Evolutionary conservation across 2,329 filamentous ascomycete species (phyloP).

Genomic region (Nannizziopsis barbatae): DNA sequence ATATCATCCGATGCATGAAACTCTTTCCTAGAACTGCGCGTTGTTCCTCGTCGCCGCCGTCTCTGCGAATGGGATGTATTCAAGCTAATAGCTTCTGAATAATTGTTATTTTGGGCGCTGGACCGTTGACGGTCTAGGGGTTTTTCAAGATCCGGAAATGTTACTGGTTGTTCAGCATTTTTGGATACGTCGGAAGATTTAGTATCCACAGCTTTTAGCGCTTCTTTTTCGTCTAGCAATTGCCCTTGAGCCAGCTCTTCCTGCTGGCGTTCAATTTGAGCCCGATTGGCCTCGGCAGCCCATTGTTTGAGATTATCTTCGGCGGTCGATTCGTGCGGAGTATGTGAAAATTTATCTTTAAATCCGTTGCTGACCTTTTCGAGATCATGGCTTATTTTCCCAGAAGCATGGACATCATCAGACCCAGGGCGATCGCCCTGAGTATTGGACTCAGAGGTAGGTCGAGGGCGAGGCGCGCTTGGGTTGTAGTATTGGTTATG

Average conservation of each 20-base stretch:
- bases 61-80: conserved; percentile 27
- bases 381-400: conserved; percentile 16
- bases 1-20: conserved; percentile 58
- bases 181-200: conserved; percentile 18
- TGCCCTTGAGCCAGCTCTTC: conserved; percentile 23
- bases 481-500: conserved; percentile 40
- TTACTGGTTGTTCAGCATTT: conserved; percentile 19
- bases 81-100: conserved; percentile 32
- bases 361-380: conserved; percentile 24
- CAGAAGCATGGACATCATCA: conserved; percentile 15
- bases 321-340: conserved; percentile 15
- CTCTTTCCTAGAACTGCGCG: conserved; percentile 37
- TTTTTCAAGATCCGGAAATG: conserved; percentile 20
- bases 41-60: conserved; percentile 36
- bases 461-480: conserved; percentile 1
- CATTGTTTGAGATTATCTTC: conserved; percentile 29
- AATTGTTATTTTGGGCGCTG: conserved; percentile 26
- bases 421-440: conserved; percentile 32
- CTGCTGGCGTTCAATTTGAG: conserved; percentile 27
- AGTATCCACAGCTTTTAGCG: conserved; percentile 24
- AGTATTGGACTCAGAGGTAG: conserved; percentile 30
- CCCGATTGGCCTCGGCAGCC: conserved; percentile 25
- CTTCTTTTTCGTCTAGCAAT: conserved; percentile 36
- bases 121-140: conserved; percentile 23
- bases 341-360: conserved; percentile 24